Percentiles rank a stretch among this genome's conserved stretches.
phyloP scores from a whole-genome alignment of 2,329 filamentous ascomycete species.

The Hortaea sp. region DNA sequence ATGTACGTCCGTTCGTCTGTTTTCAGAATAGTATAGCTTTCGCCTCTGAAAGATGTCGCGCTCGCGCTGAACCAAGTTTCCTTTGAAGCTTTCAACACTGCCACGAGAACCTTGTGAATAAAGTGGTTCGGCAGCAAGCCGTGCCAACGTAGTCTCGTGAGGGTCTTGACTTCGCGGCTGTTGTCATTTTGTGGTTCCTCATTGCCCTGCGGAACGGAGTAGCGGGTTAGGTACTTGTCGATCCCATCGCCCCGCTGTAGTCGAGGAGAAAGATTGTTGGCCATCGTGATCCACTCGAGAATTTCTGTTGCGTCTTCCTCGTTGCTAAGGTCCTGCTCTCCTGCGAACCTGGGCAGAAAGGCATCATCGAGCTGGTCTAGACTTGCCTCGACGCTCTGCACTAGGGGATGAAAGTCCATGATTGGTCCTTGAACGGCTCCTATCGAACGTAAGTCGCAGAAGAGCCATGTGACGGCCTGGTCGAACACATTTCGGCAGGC shows the following conservation, averaged over 20 bases:
- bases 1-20: constrained; percentile 14
- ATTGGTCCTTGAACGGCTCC: constrained; percentile 9
- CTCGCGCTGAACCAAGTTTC: constrained; percentile 24
- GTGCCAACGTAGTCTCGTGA: constrained; percentile 32
- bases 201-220: constrained; percentile 42
- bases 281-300: constrained; percentile 67
- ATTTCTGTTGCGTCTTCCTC: constrained; percentile 56
- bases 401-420: constrained; percentile 23
- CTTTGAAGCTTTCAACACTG: constrained; percentile 15
- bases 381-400: constrained; percentile 17
- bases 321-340: constrained; percentile 31
- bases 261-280: constrained; percentile 56
- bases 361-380: constrained; percentile 16
- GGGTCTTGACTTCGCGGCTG: constrained; percentile 7
- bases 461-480: constrained; percentile 63
- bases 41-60: constrained; percentile 19
- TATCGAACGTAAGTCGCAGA: constrained; percentile 47
- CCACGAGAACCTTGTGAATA: constrained; percentile 19
- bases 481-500: constrained; percentile 70
- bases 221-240: constrained; percentile 61
- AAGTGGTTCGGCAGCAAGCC: constrained; percentile 33
- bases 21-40: constrained; percentile 21
- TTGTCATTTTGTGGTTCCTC: constrained; percentile 2
- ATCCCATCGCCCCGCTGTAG: constrained; percentile 48
- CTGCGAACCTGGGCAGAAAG: constrained; percentile 22